phyloP scores from a whole-genome alignment of 352 stramenopile genomes.

The Globisporangium canariense region DNA sequence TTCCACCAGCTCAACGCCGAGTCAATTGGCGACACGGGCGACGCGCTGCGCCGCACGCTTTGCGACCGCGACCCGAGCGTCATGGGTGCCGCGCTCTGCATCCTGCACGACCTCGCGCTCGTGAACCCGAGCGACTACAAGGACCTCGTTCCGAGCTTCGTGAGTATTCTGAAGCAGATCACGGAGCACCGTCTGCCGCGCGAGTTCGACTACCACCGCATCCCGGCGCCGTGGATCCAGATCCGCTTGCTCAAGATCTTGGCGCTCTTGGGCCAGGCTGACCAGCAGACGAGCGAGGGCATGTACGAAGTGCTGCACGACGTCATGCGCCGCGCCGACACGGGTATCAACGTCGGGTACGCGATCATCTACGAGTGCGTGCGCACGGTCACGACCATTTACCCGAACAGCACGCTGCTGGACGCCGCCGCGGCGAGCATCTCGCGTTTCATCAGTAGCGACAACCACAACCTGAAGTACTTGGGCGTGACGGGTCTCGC shows the following conservation, averaged over 20 bases:
- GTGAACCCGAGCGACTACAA: constrained; percentile 94
- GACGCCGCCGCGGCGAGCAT: constrained; percentile 93
- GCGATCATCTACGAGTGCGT: constrained; percentile 99
- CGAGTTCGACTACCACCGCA: constrained; percentile 99
- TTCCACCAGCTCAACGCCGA: constrained; percentile 98
- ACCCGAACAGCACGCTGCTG: constrained; percentile 97
- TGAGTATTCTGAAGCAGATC: constrained; percentile 99
- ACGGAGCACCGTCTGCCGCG: constrained; percentile 97
- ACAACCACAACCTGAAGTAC: constrained; percentile 99
- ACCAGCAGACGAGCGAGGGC: constrained; percentile 93
- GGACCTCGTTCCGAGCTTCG: constrained; percentile 98
- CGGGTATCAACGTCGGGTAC: constrained; percentile 99
- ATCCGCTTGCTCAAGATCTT: constrained; percentile 97
- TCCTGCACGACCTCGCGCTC: constrained; percentile 91
- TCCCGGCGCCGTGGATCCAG: constrained; percentile 99
- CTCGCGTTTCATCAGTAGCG: constrained; percentile 92
- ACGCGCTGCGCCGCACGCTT: constrained; percentile 93
- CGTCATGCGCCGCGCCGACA: constrained; percentile 98
- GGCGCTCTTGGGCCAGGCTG: constrained; percentile 92
- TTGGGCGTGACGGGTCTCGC: constrained; percentile 98
- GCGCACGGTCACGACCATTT: constrained; percentile 98
- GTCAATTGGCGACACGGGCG: constrained; percentile 82
- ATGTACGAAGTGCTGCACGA: constrained; percentile 99
- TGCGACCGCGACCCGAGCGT: constrained; percentile 99
- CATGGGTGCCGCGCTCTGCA: constrained; percentile 95